These are phyloP conservation scores for Penicillium tannophilum DNA, from an alignment of 495 filamentous ascomycete genomes.

Conservation along the genomic window DNA sequence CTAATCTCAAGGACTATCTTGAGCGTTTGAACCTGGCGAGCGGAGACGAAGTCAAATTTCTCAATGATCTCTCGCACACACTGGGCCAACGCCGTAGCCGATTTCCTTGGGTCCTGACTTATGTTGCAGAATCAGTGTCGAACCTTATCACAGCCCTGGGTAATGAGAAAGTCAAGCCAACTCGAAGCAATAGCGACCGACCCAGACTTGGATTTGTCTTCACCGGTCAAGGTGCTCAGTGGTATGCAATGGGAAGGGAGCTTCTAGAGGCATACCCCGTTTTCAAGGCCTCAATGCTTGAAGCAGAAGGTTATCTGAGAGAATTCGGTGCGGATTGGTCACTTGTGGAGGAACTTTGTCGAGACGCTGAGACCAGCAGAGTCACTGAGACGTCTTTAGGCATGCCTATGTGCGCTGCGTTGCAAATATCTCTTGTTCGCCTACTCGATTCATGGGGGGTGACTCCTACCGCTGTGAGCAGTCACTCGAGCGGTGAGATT, in stretches of 20 bases:
- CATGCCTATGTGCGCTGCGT: constrained; percentile 26
- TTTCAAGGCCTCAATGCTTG: not conserved
- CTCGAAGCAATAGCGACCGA: no score
- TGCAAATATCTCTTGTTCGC: constrained; percentile 40
- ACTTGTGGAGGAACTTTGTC: no score
- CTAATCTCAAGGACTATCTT: no score
- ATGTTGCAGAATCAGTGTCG: no score
- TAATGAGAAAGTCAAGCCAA: no score
- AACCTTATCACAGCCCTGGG: no score
- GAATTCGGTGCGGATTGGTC: not conserved
- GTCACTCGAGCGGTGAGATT: constrained; percentile 43
- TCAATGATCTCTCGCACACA: no score
- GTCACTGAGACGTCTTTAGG: constrained; percentile 10
- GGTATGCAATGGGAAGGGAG: constrained; percentile 36
- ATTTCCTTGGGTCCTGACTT: not conserved
- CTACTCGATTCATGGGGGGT: constrained; percentile 35
- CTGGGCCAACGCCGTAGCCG: no score
- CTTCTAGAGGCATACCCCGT: constrained; percentile 22
- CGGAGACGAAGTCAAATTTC: no score
- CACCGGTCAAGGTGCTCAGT: constrained; percentile 52
- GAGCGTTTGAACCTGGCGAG: no score
- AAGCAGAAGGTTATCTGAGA: constrained; percentile 14
- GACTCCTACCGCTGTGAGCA: constrained; percentile 23
- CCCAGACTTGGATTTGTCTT: constrained; percentile 24
- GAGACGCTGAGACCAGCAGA: no score